Evolutionary conservation across 2,329 filamentous ascomycete species (phyloP).

Genomic region (Paecilomyces niveus): DNA sequence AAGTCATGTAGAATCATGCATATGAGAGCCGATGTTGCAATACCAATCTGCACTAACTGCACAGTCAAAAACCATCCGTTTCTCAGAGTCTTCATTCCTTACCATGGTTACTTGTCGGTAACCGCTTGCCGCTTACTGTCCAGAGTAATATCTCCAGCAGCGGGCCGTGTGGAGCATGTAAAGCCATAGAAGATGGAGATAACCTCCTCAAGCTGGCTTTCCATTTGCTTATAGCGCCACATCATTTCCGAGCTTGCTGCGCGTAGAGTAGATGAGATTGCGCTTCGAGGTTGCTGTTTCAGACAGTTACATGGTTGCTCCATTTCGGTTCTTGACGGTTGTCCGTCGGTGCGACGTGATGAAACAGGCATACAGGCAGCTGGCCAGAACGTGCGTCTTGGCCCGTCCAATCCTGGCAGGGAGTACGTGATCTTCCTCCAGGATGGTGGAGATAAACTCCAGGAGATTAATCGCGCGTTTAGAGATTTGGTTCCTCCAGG

Average conservation of each 20-base stretch:
- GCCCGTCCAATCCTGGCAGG: background rate
- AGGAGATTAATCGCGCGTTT: background rate
- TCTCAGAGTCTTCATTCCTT: background rate
- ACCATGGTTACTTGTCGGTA: background rate
- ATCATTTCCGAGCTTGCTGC: background rate
- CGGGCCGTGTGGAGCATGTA: background rate
- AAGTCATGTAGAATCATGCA: background rate
- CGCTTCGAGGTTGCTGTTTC: background rate
- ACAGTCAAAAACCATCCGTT: background rate
- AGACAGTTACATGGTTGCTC: background rate
- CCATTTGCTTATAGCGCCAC: background rate
- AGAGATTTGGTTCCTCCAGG: background rate
- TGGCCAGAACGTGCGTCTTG: background rate
- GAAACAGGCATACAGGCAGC: background rate
- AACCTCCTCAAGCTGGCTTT: background rate
- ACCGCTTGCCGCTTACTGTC: background rate
- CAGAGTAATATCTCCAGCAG: background rate
- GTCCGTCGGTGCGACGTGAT: background rate
- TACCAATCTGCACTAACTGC: background rate
- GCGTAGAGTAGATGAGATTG: background rate
- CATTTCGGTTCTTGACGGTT: background rate
- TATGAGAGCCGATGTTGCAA: background rate
- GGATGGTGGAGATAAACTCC: background rate
- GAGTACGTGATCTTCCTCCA: background rate
- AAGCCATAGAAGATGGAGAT: background rate